Evolutionary conservation across 345 rosid species (phyloP).

Genomic region (Passiflora organensis): DNA sequence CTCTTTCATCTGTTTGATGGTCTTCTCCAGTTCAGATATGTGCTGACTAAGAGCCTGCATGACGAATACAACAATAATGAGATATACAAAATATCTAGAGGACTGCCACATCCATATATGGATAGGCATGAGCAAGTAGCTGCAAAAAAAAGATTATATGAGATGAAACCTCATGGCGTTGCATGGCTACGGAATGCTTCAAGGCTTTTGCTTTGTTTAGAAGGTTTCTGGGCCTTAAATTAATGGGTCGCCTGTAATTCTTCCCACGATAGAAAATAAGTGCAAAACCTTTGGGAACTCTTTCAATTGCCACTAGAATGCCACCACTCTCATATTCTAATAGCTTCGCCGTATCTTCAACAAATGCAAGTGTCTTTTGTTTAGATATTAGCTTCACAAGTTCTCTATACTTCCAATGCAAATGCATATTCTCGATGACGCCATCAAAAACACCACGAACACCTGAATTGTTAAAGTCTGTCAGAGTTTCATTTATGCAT

Average conservation of each 20-base stretch:
- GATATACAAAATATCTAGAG: not conserved
- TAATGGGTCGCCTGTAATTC: slow-evolving; percentile 83
- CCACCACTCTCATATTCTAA: slow-evolving; percentile 97
- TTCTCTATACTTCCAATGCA: slow-evolving; percentile 99
- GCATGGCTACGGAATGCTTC: slow-evolving; percentile 92
- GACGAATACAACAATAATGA: slow-evolving; percentile 14
- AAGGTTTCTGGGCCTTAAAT: slow-evolving; percentile 87
- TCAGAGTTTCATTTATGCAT: not conserved
- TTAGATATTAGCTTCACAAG: slow-evolving; percentile 90
- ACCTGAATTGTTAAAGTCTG: slow-evolving; percentile 40
- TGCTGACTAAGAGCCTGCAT: slow-evolving; percentile 93
- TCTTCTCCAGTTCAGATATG: slow-evolving; percentile 72
- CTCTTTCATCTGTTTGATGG: slow-evolving; percentile 66
- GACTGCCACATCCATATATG: not conserved
- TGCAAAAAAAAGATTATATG: not conserved
- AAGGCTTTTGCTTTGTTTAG: slow-evolving; percentile 92
- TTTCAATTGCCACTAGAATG: slow-evolving; percentile 86
- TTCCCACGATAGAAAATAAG: slow-evolving; percentile 93
- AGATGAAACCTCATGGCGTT: slow-evolving; percentile 82
- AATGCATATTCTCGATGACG: slow-evolving; percentile 96
- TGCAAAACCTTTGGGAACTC: slow-evolving; percentile 86
- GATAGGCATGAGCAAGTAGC: not conserved
- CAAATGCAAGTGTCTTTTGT: slow-evolving; percentile 85
- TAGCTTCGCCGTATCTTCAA: slow-evolving; percentile 88
- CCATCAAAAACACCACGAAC: slow-evolving; percentile 99